These are phyloP conservation scores for Botrytis elliptica DNA, from an alignment of 2,329 filamentous ascomycete species.

Conservation along the genomic window DNA sequence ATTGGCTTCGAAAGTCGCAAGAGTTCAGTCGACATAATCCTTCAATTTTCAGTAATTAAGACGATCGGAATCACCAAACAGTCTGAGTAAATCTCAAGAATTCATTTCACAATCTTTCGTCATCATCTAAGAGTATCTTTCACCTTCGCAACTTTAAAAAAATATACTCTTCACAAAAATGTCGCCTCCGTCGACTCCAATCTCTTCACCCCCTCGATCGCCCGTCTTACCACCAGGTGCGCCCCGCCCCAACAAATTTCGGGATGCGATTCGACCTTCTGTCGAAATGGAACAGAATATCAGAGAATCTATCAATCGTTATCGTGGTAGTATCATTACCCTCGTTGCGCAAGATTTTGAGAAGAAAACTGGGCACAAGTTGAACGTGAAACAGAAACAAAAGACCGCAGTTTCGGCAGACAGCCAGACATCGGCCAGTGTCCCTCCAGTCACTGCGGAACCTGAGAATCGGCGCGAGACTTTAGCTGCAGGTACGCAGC, in stretches of 20 bases:
- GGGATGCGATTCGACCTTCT: not conserved
- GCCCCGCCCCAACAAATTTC: not conserved
- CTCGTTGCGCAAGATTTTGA: not conserved
- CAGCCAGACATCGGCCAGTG: not conserved
- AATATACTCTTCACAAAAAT: not conserved
- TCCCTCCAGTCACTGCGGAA: no score
- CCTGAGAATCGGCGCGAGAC: no score
- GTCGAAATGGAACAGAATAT: not conserved
- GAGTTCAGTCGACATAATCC: not conserved
- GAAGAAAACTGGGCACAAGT: not conserved
- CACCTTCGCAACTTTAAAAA: not conserved
- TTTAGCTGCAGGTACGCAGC: fast-evolving
- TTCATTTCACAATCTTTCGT: not conserved
- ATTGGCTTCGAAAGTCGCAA: not conserved
- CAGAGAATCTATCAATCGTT: not conserved
- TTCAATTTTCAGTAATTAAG: not conserved
- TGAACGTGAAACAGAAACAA: not conserved
- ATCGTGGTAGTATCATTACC: not conserved
- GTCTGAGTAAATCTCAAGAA: not conserved
- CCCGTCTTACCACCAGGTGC: not conserved
- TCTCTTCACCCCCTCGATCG: not conserved
- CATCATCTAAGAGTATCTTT: not conserved
- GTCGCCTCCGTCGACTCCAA: not conserved
- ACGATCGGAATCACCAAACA: not conserved
- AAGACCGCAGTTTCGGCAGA: not conserved